Evolutionary conservation across 1,139 yeast species (phyloP).

Genomic region (Suzukiozyma palmioleophila): DNA sequence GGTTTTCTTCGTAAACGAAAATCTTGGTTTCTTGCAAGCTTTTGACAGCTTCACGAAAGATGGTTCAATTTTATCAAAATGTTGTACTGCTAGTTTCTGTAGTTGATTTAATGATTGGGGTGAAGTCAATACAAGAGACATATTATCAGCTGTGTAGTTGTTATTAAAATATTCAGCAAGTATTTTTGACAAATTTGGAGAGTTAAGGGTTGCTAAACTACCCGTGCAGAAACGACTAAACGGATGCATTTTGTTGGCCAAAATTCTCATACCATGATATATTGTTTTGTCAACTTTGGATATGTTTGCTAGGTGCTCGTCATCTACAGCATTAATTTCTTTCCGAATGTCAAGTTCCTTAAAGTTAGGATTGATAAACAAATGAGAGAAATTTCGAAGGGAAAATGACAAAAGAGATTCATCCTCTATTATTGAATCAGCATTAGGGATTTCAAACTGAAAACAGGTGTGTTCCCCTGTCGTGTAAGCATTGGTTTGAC

Average conservation of each 20-base stretch:
- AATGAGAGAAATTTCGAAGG: constrained; percentile 47
- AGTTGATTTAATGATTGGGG: constrained; percentile 58
- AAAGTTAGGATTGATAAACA: constrained; percentile 49
- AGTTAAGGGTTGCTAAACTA: constrained; percentile 25
- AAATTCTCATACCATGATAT: constrained; percentile 53
- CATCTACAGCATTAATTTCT: constrained; percentile 58
- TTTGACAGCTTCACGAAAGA: not conserved
- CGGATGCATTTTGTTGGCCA: constrained; percentile 40
- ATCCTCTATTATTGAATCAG: constrained; percentile 15
- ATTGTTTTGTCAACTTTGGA: constrained; percentile 39
- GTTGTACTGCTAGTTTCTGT: constrained; percentile 43
- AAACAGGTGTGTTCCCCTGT: constrained; percentile 61
- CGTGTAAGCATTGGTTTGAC: constrained; percentile 61
- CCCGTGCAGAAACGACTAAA: constrained; percentile 49
- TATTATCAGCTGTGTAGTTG: constrained; percentile 34
- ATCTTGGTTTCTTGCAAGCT: not conserved
- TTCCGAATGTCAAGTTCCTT: constrained; percentile 33
- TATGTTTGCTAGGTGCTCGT: constrained; percentile 57
- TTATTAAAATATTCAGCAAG: constrained; percentile 24
- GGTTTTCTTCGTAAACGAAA: not conserved
- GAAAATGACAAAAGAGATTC: constrained; percentile 39
- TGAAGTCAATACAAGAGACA: constrained; percentile 57
- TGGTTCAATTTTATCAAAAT: constrained; percentile 30
- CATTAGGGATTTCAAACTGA: constrained; percentile 55
- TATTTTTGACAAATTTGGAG: constrained; percentile 12